Conservation (phyloP, 2,329 filamentous ascomycete genomes). For the Aureobasidium melanogenum region DNA sequence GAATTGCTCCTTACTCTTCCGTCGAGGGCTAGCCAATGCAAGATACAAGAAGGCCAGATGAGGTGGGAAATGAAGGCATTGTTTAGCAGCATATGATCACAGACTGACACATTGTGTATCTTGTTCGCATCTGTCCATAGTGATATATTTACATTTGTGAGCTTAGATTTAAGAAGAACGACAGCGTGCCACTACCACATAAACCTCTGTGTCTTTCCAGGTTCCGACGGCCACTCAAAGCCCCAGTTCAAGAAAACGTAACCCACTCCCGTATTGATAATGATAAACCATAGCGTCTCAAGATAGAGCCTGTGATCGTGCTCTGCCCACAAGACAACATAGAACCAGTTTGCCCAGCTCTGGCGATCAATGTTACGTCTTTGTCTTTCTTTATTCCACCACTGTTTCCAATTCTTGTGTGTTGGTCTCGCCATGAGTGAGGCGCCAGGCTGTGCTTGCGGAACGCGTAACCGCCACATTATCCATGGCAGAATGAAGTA, state of each 20-base stretch:
- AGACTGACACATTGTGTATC: no score
- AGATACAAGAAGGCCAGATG: no score
- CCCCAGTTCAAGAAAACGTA: constrained; percentile 62
- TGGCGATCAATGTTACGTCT: background rate
- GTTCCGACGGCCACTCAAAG: constrained; percentile 59
- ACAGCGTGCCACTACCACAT: constrained; percentile 56
- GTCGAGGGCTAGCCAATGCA: no score
- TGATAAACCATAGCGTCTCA: constrained; percentile 62
- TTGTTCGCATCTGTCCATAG: no score
- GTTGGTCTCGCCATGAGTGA: background rate
- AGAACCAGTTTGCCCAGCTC: background rate
- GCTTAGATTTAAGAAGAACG: background rate
- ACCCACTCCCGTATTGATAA: constrained; percentile 57
- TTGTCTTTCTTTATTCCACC: constrained; percentile 7
- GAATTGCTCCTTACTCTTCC: no score
- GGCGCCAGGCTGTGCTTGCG: constrained; percentile 25
- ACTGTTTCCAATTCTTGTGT: constrained; percentile 9
- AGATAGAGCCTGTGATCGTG: constrained; percentile 40
- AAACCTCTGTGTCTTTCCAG: constrained; percentile 59
- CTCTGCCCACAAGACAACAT: constrained; percentile 15
- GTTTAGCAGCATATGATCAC: no score
- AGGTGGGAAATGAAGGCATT: no score
- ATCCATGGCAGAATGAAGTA: constrained; percentile 97
- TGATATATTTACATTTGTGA: background rate
- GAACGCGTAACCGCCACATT: constrained; percentile 77